Conservation (phyloP, 352 stramenopile species). For the Phytophthora sp. region DNA sequence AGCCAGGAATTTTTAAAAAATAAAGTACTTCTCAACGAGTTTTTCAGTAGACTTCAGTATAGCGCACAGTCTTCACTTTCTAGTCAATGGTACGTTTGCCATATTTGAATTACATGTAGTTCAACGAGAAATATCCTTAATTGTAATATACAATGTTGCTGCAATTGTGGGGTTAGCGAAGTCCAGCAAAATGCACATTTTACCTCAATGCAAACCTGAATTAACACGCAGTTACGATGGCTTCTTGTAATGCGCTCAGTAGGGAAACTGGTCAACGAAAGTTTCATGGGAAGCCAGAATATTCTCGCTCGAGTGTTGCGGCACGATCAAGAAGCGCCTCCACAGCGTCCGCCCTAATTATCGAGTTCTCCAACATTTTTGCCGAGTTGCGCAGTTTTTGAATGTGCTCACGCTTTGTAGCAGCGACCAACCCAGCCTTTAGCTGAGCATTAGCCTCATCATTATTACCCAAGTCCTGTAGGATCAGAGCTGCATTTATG, state of each 20-base stretch:
- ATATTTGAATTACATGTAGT: too few species aligned
- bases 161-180: too few species aligned
- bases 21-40: too few species aligned
- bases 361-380: constrained; percentile 12
- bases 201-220: neutral
- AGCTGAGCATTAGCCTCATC: constrained; percentile 35
- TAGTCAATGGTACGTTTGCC: too few species aligned
- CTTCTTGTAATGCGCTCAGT: too few species aligned
- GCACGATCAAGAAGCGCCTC: constrained; percentile 30
- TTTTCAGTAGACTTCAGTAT: too few species aligned
- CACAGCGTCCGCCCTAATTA: constrained; percentile 24
- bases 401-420: constrained; percentile 24
- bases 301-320: constrained; percentile 19
- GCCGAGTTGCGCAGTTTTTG: constrained; percentile 28
- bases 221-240: neutral
- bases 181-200: too few species aligned
- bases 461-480: constrained; percentile 25
- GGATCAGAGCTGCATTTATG: constrained; percentile 55
- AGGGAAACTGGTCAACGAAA: neutral
- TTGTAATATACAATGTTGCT: too few species aligned
- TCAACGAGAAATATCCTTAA: too few species aligned
- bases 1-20: too few species aligned
- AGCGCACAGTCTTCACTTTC: too few species aligned
- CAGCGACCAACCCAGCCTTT: constrained; percentile 19
- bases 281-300: constrained; percentile 2